These are phyloP conservation scores for Scutellaria galericulata DNA, from an alignment of 257 asterid species.

Conservation along the genomic window DNA sequence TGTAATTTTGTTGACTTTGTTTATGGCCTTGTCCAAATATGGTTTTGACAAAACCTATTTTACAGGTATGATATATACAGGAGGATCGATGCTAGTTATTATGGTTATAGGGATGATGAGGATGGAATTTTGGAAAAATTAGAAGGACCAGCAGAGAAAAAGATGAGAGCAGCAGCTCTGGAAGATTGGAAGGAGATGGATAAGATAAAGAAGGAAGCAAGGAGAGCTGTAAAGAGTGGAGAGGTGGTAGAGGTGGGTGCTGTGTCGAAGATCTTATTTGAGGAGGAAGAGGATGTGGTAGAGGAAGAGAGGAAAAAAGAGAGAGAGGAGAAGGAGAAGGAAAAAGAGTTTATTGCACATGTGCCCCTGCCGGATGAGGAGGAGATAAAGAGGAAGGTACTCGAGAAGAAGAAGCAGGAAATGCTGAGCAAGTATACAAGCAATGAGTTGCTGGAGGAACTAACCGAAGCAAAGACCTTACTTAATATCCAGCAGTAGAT, in stretches of 20 bases:
- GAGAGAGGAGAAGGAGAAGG: slow-evolving; percentile 66
- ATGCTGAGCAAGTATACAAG: slow-evolving; percentile 83
- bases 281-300: slow-evolving; percentile 92
- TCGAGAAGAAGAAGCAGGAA: slow-evolving; percentile 88
- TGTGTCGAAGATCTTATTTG: slow-evolving; percentile 72
- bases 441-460: slow-evolving; percentile 73
- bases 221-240: slow-evolving; percentile 86
- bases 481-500: slow-evolving; percentile 75
- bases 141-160: slow-evolving; percentile 82
- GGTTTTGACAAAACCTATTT: slow-evolving; percentile 16
- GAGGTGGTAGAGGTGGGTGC: slow-evolving; percentile 86
- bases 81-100: slow-evolving; percentile 94
- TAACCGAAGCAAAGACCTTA: slow-evolving; percentile 75
- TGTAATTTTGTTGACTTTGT: neutral
- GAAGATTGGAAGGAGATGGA: slow-evolving; percentile 83
- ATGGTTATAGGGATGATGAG: slow-evolving; percentile 95
- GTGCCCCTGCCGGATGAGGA: slow-evolving; percentile 95
- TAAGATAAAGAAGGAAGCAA: slow-evolving; percentile 87
- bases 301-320: slow-evolving; percentile 79
- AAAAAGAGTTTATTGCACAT: slow-evolving; percentile 79
- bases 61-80: slow-evolving; percentile 92
- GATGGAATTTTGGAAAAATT: slow-evolving; percentile 81
- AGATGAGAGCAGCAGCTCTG: slow-evolving; percentile 72
- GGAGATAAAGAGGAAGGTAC: slow-evolving; percentile 82
- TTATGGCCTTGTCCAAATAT: slow-evolving; percentile 24